Percentiles rank a stretch among this genome's conserved stretches.
Conservation (phyloP, 306 rosid genomes). For the Trichosanthes truncata region DNA sequence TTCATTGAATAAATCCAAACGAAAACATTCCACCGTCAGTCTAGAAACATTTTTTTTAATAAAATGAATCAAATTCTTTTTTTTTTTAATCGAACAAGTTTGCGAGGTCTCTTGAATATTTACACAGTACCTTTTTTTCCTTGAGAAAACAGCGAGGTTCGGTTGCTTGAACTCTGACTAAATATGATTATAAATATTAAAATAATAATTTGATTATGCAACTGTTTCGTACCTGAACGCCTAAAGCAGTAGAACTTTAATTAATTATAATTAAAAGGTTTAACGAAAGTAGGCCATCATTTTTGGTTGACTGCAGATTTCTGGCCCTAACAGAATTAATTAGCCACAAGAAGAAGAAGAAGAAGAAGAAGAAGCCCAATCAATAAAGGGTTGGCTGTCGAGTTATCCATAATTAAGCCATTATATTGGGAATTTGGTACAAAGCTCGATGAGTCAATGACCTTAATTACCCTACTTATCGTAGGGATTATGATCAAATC, state of each 20-base stretch:
- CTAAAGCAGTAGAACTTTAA: neutral
- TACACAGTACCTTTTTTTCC: too few species aligned
- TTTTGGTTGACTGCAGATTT: neutral
- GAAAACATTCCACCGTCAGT: too few species aligned
- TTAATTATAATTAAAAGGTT: neutral
- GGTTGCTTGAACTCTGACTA: neutral
- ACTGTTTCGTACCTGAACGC: neutral
- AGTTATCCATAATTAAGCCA: slow-evolving; percentile 29
- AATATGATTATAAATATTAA: neutral
- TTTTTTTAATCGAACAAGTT: neutral
- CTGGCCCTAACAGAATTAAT: slow-evolving; percentile 21
- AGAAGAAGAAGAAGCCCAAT: neutral
- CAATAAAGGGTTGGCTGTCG: neutral
- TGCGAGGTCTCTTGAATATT: neutral
- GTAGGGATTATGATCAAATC: neutral
- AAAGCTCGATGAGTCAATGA: slow-evolving; percentile 12
- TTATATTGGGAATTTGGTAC: slow-evolving; percentile 22
- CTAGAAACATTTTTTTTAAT: too few species aligned
- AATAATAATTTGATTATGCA: neutral
- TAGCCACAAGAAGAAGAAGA: slow-evolving; percentile 20
- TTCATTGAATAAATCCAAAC: neutral
- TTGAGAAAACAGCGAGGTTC: too few species aligned
- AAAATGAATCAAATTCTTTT: too few species aligned
- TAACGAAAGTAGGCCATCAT: neutral
- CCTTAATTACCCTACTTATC: slow-evolving; percentile 8